These are phyloP conservation scores for Pseudogymnoascus sp. DNA, from an alignment of 2,329 filamentous ascomycete genomes.

Conservation along the genomic window DNA sequence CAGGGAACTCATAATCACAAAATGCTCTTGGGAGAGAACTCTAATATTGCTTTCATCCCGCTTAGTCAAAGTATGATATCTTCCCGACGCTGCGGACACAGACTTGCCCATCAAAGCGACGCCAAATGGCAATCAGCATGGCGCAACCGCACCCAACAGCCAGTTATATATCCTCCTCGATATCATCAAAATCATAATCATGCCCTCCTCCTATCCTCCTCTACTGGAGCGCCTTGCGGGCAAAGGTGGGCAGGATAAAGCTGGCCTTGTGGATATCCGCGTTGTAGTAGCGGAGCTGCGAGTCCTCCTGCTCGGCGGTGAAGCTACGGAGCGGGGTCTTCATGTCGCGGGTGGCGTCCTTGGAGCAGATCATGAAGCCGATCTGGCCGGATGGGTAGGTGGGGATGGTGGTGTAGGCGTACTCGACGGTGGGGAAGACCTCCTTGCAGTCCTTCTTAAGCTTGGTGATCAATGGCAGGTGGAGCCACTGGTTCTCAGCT, in stretches of 20 bases:
- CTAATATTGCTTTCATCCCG: neutral
- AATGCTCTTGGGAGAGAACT: neutral
- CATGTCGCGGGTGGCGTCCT: slow-evolving; percentile 78
- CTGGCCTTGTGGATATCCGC: slow-evolving; percentile 89
- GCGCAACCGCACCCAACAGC: neutral
- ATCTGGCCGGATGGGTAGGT: slow-evolving; percentile 99
- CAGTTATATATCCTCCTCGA: slow-evolving; percentile 1
- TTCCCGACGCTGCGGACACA: neutral
- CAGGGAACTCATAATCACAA: neutral
- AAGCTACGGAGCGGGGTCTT: slow-evolving; percentile 76
- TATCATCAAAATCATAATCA: slow-evolving; percentile 1
- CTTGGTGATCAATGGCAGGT: slow-evolving; percentile 84
- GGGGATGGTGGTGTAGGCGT: slow-evolving; percentile 97
- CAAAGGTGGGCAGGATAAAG: slow-evolving; percentile 91
- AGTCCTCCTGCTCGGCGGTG: slow-evolving; percentile 80
- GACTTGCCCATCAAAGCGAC: neutral
- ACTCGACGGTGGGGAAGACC: slow-evolving; percentile 96
- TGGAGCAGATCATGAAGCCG: slow-evolving; percentile 99
- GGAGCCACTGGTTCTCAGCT: slow-evolving; percentile 99
- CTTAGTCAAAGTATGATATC: neutral
- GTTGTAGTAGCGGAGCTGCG: slow-evolving; percentile 95
- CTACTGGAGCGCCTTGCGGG: slow-evolving; percentile 63
- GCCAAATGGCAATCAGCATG: neutral
- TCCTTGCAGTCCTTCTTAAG: slow-evolving; percentile 95
- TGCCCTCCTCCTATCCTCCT: neutral